Percentiles rank a stretch among this genome's conserved stretches.
Evolutionary conservation across 192 early-diverging fungal genomes (phyloP).

Genomic region (Coemansia sp.): DNA sequence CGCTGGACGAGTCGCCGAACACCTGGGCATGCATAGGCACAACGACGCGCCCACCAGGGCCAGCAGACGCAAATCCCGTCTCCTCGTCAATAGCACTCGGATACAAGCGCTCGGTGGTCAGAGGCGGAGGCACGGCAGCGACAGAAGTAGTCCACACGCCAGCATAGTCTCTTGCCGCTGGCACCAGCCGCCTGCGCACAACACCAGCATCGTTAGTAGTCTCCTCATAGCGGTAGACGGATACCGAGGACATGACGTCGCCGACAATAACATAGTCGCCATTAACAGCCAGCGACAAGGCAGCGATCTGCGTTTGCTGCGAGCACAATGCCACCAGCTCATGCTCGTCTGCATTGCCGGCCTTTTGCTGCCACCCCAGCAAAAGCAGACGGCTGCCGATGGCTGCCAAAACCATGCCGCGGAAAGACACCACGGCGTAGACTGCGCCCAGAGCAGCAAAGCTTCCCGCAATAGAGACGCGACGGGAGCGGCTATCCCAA

Average conservation of each 20-base stretch:
- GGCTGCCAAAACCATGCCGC: slow-evolving; percentile 65
- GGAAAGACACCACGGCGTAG: slow-evolving; percentile 57
- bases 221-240: slow-evolving; percentile 53
- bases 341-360: neutral
- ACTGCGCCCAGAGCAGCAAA: slow-evolving; percentile 63
- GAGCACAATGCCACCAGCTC: slow-evolving; percentile 39
- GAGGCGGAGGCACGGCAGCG: slow-evolving; percentile 27
- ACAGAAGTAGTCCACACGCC: slow-evolving; percentile 38
- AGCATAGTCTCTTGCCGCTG: slow-evolving; percentile 33
- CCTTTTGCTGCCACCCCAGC: slow-evolving; percentile 36
- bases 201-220: neutral
- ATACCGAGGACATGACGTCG: slow-evolving; percentile 80
- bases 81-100: slow-evolving; percentile 15
- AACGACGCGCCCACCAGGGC: neutral
- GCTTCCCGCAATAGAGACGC: slow-evolving; percentile 56
- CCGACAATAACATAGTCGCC: slow-evolving; percentile 77
- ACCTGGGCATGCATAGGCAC: slow-evolving; percentile 1
- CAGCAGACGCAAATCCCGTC: neutral
- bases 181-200: slow-evolving; percentile 20
- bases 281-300: slow-evolving; percentile 57
- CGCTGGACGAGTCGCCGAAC: slow-evolving; percentile 5
- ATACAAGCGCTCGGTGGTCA: slow-evolving; percentile 7
- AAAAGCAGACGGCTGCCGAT: slow-evolving; percentile 58
- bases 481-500: slow-evolving; percentile 48
- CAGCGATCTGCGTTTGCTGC: slow-evolving; percentile 59